Percentiles rank a stretch among this genome's conserved stretches.
These are phyloP conservation scores for Leccinum obscurum DNA, from an alignment of 768 basidiomycete genomes.

Conservation along the genomic window DNA sequence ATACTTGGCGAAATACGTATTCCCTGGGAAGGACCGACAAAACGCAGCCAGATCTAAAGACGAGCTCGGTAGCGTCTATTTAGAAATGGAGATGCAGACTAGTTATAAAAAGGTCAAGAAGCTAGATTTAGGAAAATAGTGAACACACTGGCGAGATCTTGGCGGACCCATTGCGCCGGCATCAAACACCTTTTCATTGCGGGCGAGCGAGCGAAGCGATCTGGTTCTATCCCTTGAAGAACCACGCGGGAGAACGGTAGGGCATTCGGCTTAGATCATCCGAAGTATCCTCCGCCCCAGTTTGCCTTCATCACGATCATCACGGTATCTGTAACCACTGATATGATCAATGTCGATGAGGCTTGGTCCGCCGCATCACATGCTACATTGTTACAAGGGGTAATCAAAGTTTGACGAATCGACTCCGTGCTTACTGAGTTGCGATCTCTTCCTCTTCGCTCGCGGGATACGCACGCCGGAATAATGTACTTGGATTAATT, in stretches of 20 bases:
- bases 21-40: conserved; percentile 31
- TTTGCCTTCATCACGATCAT: conserved; percentile 6
- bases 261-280: conserved; percentile 8
- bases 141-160: conserved; percentile 7
- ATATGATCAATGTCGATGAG: neutral
- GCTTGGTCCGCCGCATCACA: conserved; percentile 2
- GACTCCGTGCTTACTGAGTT: conserved; percentile 16
- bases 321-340: conserved; percentile 16
- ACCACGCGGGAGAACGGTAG: conserved; percentile 14
- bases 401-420: conserved; percentile 25
- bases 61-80: conserved; percentile 32
- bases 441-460: conserved; percentile 16
- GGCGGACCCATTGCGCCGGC: conserved; percentile 16
- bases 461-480: conserved; percentile 20
- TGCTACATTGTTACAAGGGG: conserved; percentile 9
- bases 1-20: conserved; percentile 33
- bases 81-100: conserved; percentile 24
- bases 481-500: conserved; percentile 10
- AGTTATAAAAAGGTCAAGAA: conserved; percentile 26
- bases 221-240: conserved; percentile 12
- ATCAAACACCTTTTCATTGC: conserved; percentile 25
- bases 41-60: conserved; percentile 17
- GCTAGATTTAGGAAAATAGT: conserved; percentile 28
- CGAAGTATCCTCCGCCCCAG: conserved; percentile 10
- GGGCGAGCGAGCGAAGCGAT: conserved; percentile 15